Base-by-base conservation (phyloP, 2,329 filamentous ascomycete species). In the Exophiala oligosperma region DNA sequence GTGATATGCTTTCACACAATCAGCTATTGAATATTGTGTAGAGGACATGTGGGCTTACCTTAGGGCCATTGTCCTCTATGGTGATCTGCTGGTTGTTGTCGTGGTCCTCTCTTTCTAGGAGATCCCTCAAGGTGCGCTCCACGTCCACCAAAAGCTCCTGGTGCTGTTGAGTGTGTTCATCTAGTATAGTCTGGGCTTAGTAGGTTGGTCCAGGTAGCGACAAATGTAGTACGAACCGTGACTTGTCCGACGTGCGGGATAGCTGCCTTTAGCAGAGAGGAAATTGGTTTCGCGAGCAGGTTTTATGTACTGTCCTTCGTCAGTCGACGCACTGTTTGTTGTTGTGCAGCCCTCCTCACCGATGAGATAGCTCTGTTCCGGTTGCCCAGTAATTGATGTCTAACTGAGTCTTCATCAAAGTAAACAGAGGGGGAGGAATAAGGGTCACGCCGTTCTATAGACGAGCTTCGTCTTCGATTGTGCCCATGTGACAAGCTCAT, bases 21-120 rank as follows among this genome's bases (percentile, higher is more conserved):
- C 23, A 56, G 56, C 24, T 32, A 41, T 38, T 21, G 23, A 1
- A 7, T 8, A 32, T 21, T 26, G 26, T 47, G 11, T 3, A 49
- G 17, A 24, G 1, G 41, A 35, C 8, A 23, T 49, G 12, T 28
- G 41, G 24, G 46, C 70, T 63, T 73, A 89, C 90, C 82, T 97
- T 99, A 50, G 94, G 93, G 0, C 94, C 94, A 64, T 85, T 84
- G 76, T 99, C 94, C 71, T 97, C 94, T 68, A 97, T 96, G 29
- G 94, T 99, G 73, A 99, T 99, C 74, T 97, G 92, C 81, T 91
- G 90, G 74, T 99, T 97, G 56, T 84, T 81, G 74, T 99, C 92
- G 29, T 92, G 95, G 70, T 99, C 94, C 74, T 99, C 94, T 65
- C 93, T 89, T 38, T 85, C 84, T 61, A 91, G 81, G 46, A 99